A percentile compares a stretch with the other conserved stretches of the same genome.
Evolutionary conservation across 306 rosid species (phyloP).

Genomic region (Prunus mira): DNA sequence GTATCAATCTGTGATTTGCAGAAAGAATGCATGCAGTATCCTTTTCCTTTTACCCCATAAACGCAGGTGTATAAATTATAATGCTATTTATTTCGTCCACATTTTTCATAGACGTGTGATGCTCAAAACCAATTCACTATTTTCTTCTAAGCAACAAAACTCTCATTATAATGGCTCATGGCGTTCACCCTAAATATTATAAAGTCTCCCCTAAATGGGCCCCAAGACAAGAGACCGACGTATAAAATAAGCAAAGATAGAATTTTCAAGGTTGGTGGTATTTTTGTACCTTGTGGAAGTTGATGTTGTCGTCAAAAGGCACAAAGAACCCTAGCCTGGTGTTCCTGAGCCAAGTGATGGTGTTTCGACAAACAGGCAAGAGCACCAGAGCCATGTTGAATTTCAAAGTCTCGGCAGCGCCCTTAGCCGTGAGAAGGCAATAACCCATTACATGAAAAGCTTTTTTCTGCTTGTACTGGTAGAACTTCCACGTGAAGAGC

Average conservation of each 20-base stretch:
- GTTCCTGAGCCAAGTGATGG: slow-evolving; percentile 90
- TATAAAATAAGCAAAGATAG: slow-evolving; percentile 22
- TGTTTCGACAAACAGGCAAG: slow-evolving; percentile 90
- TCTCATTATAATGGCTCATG: no score
- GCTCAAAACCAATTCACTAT: no score
- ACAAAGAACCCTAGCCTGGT: slow-evolving; percentile 58
- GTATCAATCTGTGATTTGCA: fast-evolving
- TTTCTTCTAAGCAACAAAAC: no score
- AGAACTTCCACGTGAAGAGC: slow-evolving; percentile 82
- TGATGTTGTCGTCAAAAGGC: slow-evolving; percentile 97
- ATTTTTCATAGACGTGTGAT: neutral
- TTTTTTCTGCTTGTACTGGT: slow-evolving; percentile 59
- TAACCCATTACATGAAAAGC: slow-evolving; percentile 74
- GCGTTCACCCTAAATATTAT: neutral
- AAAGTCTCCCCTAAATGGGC: neutral
- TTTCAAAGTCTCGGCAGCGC: slow-evolving; percentile 88
- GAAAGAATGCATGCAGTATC: no score
- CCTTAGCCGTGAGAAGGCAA: slow-evolving; percentile 87
- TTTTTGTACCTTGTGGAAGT: slow-evolving; percentile 84
- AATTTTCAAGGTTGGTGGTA: neutral
- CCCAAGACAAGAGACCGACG: slow-evolving; percentile 2
- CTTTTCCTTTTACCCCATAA: neutral
- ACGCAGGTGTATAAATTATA: neutral
- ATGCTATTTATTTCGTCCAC: neutral
- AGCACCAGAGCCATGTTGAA: slow-evolving; percentile 95